Base-by-base conservation (phyloP, 2,329 filamentous ascomycete genomes). In the Phyllosticta citribraziliensis region DNA sequence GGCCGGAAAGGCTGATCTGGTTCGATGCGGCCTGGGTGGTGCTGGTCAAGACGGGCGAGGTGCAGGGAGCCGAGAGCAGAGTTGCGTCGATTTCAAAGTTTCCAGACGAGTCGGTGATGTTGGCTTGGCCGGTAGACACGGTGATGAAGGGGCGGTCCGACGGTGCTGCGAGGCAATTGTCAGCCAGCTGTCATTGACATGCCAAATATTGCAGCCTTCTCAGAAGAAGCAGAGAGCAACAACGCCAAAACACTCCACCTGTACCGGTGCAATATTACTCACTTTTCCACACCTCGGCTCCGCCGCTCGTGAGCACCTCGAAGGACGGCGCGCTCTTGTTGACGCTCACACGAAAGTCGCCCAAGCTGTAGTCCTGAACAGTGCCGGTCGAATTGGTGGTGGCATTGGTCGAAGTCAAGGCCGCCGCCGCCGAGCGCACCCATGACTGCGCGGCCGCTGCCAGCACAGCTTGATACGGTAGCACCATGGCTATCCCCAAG, bases 51-150 rank as follows among this genome's bases (percentile, higher is more conserved):
- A 3, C 33, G 3, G 60, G 60, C n/a, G 11, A 19, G 20, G n/a
- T 8, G 55, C 55, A 62, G 11, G n/a, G 22, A 2, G 51, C 19
- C 30, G 51, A 40, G 11, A 55, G 22, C 27, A 35, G 11, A 24
- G 33, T 51, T 10, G 55, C 54, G 24, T 30, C 24, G 55, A 62
- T 62, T 25, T 62, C 60, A 52, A 62, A 57, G 60, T 62, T 62
- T 30, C 60, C 60, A 14, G 60, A 62, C 12, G 60, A 57, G 53
- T 57, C 55, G 55, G 60, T 57, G 52, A 57, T 27, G 60, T 57
- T 62, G 50, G 60, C 50, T 17, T 57, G 55, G 55, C 52, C 35
- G 22, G 55, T 55, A 9, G 60, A 57, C 30, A 35, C 60, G 51
- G 60, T 27, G 55, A 62, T 62, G 60, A 62, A 22, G 60, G 60